phyloP scores from a whole-genome alignment of 176 grass and related monocot species.

The Pharus latifolius region DNA sequence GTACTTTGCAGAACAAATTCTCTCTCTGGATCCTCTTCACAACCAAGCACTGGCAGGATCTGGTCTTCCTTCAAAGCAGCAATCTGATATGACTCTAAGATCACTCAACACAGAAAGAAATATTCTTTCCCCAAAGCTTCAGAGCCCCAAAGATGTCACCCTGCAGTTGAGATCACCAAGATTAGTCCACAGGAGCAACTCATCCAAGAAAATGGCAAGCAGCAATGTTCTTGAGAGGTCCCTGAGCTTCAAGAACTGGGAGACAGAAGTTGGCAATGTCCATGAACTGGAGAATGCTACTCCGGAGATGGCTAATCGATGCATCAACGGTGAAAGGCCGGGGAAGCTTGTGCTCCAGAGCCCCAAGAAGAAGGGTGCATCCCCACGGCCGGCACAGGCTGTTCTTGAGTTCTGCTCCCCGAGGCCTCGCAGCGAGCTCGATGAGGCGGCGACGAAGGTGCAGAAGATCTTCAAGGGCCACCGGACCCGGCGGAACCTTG shows the following conservation, averaged over 20 bases:
- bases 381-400: constrained; percentile 1
- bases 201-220: constrained; percentile 22
- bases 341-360: constrained; percentile 14
- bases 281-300: too few relatives aligned
- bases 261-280: too few relatives aligned
- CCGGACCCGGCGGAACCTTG: constrained; percentile 74
- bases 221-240: constrained; percentile 38
- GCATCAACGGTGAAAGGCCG: constrained; percentile 37
- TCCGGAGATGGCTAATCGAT: neutral
- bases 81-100: constrained; percentile 25
- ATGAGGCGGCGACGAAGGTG: constrained; percentile 60
- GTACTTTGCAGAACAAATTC: neutral
- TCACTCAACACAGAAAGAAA: constrained; percentile 43
- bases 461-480: constrained; percentile 96
- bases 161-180: constrained; percentile 31
- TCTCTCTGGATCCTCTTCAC: neutral
- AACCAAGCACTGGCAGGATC: too few relatives aligned
- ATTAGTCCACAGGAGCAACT: constrained; percentile 5
- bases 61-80: too few relatives aligned
- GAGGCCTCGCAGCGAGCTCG: constrained; percentile 47
- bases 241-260: constrained; percentile 90
- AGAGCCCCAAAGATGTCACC: constrained; percentile 9
- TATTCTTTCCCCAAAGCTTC: constrained; percentile 15
- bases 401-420: constrained; percentile 54
- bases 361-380: neutral